These are phyloP conservation scores for Oldenlandia corymbosa DNA, from an alignment of 257 asterid species.

Conservation along the genomic window DNA sequence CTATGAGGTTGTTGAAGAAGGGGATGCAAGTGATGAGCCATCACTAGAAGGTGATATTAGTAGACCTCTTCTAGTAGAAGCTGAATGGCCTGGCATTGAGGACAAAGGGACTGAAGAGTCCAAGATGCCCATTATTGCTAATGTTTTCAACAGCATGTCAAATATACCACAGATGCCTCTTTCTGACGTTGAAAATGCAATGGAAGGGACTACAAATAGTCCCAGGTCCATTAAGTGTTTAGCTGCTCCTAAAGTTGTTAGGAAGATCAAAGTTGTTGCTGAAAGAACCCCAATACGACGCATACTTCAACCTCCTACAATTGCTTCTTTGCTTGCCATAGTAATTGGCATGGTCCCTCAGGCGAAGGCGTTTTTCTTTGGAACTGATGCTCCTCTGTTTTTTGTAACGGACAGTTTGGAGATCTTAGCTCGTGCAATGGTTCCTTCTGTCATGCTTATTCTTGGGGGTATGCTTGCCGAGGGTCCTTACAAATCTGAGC, in stretches of 20 bases:
- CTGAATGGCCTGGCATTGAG: conserved; percentile 40
- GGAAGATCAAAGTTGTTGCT: conserved; percentile 31
- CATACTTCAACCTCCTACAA: conserved; percentile 41
- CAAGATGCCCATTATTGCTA: conserved; percentile 31
- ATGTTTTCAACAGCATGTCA: conserved; percentile 12
- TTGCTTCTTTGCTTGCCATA: conserved; percentile 38
- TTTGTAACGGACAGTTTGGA: conserved; percentile 35
- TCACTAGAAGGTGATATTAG: conserved; percentile 8
- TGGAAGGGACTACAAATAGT: conserved; percentile 5
- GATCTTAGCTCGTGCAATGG: conserved; percentile 42
- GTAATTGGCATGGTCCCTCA: conserved; percentile 32
- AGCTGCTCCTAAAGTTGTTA: conserved; percentile 25
- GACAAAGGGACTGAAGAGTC: conserved; percentile 30
- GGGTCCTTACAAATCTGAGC: conserved; percentile 39
- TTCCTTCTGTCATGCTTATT: conserved; percentile 41
- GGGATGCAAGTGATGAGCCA: conserved; percentile 10
- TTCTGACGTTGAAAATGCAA: conserved; percentile 14
- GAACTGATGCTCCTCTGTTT: conserved; percentile 31
- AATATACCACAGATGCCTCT: conserved; percentile 5
- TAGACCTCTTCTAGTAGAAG: conserved; percentile 31
- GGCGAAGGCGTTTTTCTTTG: conserved; percentile 26
- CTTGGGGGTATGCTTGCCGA: conserved; percentile 44
- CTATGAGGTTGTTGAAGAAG: conserved; percentile 26
- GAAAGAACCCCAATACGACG: conserved; percentile 31
- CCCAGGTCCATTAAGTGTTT: conserved; percentile 21